These are phyloP conservation scores for Vigna reflexopilosa DNA, from an alignment of 306 rosid genomes.

Conservation along the genomic window DNA sequence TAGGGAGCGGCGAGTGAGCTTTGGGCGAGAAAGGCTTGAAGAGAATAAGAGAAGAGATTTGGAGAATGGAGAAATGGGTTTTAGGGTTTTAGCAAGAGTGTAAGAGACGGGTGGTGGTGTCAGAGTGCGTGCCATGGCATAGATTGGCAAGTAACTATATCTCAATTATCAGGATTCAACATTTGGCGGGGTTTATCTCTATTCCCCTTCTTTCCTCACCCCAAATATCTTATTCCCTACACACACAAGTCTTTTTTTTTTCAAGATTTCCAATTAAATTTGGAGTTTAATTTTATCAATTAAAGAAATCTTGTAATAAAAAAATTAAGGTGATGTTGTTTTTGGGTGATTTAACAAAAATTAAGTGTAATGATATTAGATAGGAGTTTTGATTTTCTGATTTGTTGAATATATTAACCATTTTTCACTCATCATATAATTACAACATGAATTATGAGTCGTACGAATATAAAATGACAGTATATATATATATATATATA, in stretches of 20 bases:
- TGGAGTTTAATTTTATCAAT: too few species aligned
- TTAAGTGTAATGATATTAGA: too few species aligned
- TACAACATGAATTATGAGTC: too few species aligned
- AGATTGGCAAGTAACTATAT: not conserved
- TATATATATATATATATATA: too few species aligned
- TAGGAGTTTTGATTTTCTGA: too few species aligned
- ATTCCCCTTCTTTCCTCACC: not conserved
- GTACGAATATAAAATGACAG: too few species aligned
- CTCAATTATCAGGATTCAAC: constrained; percentile 8
- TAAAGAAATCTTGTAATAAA: too few species aligned
- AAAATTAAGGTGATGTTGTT: too few species aligned
- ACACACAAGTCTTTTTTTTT: not conserved
- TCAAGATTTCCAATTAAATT: too few species aligned
- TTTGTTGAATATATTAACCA: too few species aligned
- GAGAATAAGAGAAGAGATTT: constrained; percentile 35
- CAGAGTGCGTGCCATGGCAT: constrained; percentile 53
- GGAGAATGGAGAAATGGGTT: constrained; percentile 39
- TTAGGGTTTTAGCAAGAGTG: constrained; percentile 49
- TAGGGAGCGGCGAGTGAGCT: constrained; percentile 43
- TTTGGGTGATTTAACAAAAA: too few species aligned
- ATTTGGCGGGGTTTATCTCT: constrained; percentile 59
- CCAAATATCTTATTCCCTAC: not conserved
- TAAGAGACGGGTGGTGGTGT: constrained; percentile 37
- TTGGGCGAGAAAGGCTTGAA: constrained; percentile 24
- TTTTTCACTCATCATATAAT: too few species aligned